phyloP scores from a whole-genome alignment of 306 rosid genomes.

The Begonia peltatifolia region DNA sequence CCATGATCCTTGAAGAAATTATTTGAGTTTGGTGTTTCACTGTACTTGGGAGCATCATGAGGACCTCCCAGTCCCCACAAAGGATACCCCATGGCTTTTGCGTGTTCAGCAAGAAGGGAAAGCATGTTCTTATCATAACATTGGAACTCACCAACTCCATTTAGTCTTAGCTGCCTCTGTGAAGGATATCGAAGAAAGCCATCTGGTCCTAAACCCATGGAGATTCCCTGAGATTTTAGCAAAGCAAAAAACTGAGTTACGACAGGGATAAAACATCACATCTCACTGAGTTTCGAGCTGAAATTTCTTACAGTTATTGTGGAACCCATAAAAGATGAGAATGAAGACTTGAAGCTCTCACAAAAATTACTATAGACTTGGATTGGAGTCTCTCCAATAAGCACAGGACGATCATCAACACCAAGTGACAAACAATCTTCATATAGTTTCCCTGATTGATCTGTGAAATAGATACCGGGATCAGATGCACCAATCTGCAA shows the following conservation, averaged over 20 bases:
- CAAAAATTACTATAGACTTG: constrained; percentile 69
- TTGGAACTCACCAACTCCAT: constrained; percentile 80
- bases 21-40: constrained; percentile 29
- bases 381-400: constrained; percentile 60
- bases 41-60: constrained; percentile 58
- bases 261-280: constrained; percentile 1
- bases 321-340: constrained; percentile 46
- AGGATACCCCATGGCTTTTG: constrained; percentile 67
- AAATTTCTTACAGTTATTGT: constrained; percentile 45
- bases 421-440: constrained; percentile 68
- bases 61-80: constrained; percentile 96
- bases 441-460: constrained; percentile 39
- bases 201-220: constrained; percentile 87
- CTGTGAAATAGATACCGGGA: constrained; percentile 46
- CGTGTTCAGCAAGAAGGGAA: constrained; percentile 46
- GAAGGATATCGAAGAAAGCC: constrained; percentile 91
- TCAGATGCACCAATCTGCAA: constrained; percentile 58
- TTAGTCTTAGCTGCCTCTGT: constrained; percentile 20
- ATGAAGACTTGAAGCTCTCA: constrained; percentile 70
- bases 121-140: constrained; percentile 85
- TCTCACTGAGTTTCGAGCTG: not conserved
- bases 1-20: constrained; percentile 56
- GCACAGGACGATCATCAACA: constrained; percentile 67
- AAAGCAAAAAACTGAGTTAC: constrained; percentile 14
- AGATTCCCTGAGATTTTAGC: constrained; percentile 48